Conservation (phyloP, 495 filamentous ascomycete species). For the Tuber microsphaerosporum region DNA sequence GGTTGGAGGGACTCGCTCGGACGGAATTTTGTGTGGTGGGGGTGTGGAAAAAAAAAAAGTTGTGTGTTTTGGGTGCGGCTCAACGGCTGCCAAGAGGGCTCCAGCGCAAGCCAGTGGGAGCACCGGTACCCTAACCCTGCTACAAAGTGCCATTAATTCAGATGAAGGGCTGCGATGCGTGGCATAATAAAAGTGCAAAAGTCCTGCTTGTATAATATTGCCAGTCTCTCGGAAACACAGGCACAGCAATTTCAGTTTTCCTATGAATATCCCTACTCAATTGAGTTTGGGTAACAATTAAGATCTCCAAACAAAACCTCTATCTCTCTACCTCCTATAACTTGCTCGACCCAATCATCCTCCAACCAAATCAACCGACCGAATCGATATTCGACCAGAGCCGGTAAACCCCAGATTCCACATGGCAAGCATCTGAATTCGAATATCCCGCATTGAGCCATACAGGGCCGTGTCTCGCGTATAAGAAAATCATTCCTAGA, state of each 20-base stretch:
- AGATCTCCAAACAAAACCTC: neutral
- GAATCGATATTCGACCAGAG: neutral
- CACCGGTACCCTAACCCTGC: neutral
- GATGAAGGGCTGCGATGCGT: neutral
- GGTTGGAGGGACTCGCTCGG: neutral
- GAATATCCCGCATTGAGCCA: neutral
- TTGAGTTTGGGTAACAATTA: neutral
- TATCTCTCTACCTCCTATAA: neutral
- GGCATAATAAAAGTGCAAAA: neutral
- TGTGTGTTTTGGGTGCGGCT: neutral
- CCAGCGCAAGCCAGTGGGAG: too few species aligned
- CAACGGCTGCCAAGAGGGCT: neutral
- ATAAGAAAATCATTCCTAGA: neutral
- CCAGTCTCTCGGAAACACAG: neutral
- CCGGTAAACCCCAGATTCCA: neutral
- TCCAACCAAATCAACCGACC: neutral
- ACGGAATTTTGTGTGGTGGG: neutral
- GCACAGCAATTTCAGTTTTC: neutral
- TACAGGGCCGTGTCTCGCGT: neutral
- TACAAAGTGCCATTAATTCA: neutral
- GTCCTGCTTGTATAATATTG: neutral
- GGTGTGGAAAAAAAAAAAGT: neutral
- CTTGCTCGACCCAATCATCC: neutral
- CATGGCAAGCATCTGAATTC: neutral
- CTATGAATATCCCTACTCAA: neutral